Base-by-base conservation (phyloP, 2,329 filamentous ascomycete genomes). In the Talaromyces sp. region DNA sequence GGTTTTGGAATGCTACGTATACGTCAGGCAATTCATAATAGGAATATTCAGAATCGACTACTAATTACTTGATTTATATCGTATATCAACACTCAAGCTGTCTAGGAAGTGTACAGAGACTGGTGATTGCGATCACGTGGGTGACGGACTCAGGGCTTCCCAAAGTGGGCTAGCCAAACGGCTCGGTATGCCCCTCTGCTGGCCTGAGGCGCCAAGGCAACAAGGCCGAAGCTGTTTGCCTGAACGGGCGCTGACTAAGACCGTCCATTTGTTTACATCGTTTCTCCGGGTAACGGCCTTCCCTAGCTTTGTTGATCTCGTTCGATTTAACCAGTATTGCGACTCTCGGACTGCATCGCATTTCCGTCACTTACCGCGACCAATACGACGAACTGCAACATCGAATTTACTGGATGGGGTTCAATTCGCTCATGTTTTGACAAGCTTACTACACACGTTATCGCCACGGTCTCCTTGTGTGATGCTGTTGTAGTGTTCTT, bases 241-340 rank as follows among this genome's bases (percentile, higher is more conserved):
- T 17, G 41, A 43, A 50, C 11, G 11, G 54, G 27, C 7, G 64
- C 52, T 66, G 64, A 66, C 64, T 66, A 62, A 66, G 43, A 2
- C 27, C 3, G 2, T 39, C 15, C 17, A 54, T 66, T 66, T 66
- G 65, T 66, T 66, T 66, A 66, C 65, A 3, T 45, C 17, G 65
- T 63, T 57, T 64, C 56, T 52, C 61, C 47, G 65, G 65, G 65
- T 61, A 66, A 66, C 65, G 37, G 31, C 47, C 57, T n/a, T 52
- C 59, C 31, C 31, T 35, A 17, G 11, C 25, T 31, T 45, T 59
- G 37, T 59, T 59, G 52, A 56, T 56, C 19, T 39, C 45, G 33
- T 47, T 52, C 49, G 6, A 52, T 31, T 19, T 52, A n/a, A 27
- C 4, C 33, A 49, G 17, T 10, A 31, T 11, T 39, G 22, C 27